Conservation (phyloP, 768 basidiomycete species). For the Russula sp. region DNA sequence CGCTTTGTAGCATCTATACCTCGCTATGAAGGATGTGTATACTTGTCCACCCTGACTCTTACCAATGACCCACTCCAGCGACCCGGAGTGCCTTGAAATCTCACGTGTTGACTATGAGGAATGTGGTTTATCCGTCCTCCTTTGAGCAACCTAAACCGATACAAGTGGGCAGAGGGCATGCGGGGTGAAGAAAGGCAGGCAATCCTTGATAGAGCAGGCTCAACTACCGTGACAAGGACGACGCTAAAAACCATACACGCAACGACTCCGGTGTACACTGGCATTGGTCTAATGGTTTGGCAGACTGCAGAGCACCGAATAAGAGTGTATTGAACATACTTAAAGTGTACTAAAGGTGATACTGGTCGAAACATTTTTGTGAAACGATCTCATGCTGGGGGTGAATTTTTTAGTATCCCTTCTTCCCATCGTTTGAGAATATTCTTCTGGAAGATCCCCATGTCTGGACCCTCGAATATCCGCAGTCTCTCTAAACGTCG, state of each 20-base stretch:
- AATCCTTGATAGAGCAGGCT: too few relatives aligned
- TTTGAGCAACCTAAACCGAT: too few relatives aligned
- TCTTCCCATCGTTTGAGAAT: constrained; percentile 82
- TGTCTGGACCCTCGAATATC: constrained; percentile 76
- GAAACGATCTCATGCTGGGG: background rate
- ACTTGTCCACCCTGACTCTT: background rate
- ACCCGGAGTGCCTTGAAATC: background rate
- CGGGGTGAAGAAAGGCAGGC: too few relatives aligned
- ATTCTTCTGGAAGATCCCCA: constrained; percentile 72
- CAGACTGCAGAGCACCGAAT: background rate
- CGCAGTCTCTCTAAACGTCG: constrained; percentile 81
- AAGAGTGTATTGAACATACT: background rate
- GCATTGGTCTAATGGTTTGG: background rate
- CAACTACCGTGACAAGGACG: background rate
- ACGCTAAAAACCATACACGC: background rate
- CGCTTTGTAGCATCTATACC: background rate
- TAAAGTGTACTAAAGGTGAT: background rate
- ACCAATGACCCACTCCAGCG: background rate
- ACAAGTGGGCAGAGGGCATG: too few relatives aligned
- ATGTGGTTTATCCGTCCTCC: too few relatives aligned
- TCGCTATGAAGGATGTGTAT: too few relatives aligned
- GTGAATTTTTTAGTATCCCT: constrained; percentile 45
- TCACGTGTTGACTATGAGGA: too few relatives aligned
- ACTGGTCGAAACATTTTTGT: background rate
- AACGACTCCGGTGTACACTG: background rate